These are phyloP conservation scores for Magnolia changhungtana DNA, from an alignment of 164 flowering plant genomes.

Conservation along the genomic window DNA sequence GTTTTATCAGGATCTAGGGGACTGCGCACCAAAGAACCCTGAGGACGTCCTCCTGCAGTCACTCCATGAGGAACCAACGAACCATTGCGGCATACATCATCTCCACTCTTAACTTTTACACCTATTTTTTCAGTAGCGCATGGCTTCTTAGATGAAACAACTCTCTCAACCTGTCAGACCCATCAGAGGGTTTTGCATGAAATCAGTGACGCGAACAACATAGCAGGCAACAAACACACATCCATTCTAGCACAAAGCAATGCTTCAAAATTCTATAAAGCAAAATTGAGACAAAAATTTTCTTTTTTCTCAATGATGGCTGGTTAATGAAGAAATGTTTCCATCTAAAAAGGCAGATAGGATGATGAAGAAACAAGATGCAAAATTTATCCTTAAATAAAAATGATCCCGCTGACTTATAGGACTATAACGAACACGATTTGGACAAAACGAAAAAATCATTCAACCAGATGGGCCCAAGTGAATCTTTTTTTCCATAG, in stretches of 20 bases:
- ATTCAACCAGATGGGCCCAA: too few species aligned
- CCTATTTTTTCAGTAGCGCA: slow-evolving; percentile 11
- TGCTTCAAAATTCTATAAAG: not conserved
- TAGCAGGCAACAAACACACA: not conserved
- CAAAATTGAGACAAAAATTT: not conserved
- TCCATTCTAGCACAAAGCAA: not conserved
- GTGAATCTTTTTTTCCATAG: too few species aligned
- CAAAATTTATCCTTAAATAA: not conserved
- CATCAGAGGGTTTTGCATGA: slow-evolving; percentile 2
- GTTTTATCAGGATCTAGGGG: slow-evolving; percentile 22
- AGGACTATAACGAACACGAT: too few species aligned
- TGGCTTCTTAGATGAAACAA: slow-evolving; percentile 12
- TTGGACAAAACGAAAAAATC: too few species aligned
- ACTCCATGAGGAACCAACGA: slow-evolving; percentile 14
- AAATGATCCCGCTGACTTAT: not conserved
- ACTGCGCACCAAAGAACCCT: slow-evolving; percentile 11
- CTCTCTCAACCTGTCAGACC: slow-evolving; percentile 23
- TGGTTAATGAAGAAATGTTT: too few species aligned
- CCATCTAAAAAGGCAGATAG: not conserved
- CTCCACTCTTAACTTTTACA: slow-evolving; percentile 16
- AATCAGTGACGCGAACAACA: not conserved
- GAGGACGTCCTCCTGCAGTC: slow-evolving; percentile 6
- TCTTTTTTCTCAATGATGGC: too few species aligned
- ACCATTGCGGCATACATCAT: slow-evolving; percentile 11
- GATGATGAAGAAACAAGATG: not conserved